Percentiles rank a stretch among this genome's conserved stretches.
phyloP scores from a whole-genome alignment of 257 asterid species.

The Jasminum sambac region DNA sequence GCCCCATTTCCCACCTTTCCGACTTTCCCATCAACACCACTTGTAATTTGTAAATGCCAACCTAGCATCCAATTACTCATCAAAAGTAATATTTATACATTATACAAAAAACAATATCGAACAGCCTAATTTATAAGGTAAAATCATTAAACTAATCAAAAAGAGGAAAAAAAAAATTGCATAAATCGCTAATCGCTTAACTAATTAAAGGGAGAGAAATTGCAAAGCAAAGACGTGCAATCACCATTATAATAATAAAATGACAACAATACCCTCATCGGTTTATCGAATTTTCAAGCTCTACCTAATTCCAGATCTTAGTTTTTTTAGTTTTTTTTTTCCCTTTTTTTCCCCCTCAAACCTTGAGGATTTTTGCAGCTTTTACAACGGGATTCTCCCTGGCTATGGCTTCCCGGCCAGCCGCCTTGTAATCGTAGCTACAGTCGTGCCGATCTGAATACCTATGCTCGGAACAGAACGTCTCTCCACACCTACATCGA shows the following conservation, averaged over 20 bases:
- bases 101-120: not conserved
- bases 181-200: not conserved
- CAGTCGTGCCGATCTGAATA: slow-evolving; percentile 82
- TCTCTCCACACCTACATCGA: slow-evolving; percentile 72
- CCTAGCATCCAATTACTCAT: not conserved
- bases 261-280: slow-evolving; percentile 44
- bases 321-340: not conserved
- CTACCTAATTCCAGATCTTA: slow-evolving; percentile 10
- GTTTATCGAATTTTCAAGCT: slow-evolving; percentile 38
- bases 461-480: slow-evolving; percentile 70
- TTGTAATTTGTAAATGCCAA: not conserved
- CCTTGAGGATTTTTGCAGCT: slow-evolving; percentile 72
- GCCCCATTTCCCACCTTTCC: not conserved
- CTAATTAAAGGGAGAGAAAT: not conserved
- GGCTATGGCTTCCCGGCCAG: slow-evolving; percentile 72
- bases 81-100: too few species aligned
- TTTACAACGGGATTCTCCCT: slow-evolving; percentile 77
- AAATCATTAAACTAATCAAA: not conserved
- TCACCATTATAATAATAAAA: slow-evolving; percentile 26
- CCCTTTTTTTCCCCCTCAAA: slow-evolving; percentile 29
- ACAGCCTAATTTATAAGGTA: not conserved
- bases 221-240: slow-evolving; percentile 20
- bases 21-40: not conserved
- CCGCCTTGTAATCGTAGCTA: slow-evolving; percentile 74
- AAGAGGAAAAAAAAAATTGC: not conserved